These are phyloP conservation scores for Choanephora cucurbitarum DNA, from an alignment of 371 early-diverging fungal genomes.

Conservation along the genomic window DNA sequence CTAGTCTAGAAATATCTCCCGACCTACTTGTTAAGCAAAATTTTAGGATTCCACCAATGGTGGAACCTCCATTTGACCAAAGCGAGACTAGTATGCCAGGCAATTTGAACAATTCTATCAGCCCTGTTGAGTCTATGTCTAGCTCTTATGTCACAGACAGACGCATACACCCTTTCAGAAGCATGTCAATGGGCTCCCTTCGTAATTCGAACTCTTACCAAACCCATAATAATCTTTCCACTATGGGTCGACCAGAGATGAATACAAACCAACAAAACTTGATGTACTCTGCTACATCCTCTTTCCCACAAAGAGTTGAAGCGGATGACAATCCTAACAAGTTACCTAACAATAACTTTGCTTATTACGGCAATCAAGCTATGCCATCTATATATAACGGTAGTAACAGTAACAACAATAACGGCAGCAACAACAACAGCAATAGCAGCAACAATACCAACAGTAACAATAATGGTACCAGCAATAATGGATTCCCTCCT, in stretches of 20 bases:
- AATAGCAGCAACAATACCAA: neutral
- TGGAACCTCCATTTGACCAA: conserved; percentile 47
- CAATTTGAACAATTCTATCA: conserved; percentile 2
- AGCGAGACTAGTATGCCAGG: conserved; percentile 19
- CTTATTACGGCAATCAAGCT: conserved; percentile 20
- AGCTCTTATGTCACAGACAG: conserved; percentile 25
- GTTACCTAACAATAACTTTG: conserved; percentile 13
- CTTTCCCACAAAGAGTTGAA: conserved; percentile 26
- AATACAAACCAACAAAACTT: conserved; percentile 30
- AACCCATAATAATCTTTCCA: conserved; percentile 8
- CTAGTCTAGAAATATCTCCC: conserved; percentile 59
- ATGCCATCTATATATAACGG: conserved; percentile 11
- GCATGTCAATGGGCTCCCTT: conserved; percentile 49
- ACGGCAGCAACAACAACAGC: neutral
- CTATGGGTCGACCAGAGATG: conserved; percentile 44
- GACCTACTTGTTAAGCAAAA: conserved; percentile 63
- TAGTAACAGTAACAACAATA: neutral
- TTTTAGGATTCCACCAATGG: conserved; percentile 61
- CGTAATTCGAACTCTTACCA: conserved; percentile 17
- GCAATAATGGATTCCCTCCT: conserved; percentile 29
- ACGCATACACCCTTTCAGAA: conserved; percentile 35
- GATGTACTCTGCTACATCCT: conserved; percentile 26
- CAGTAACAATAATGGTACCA: neutral
- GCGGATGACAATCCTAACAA: conserved; percentile 21
- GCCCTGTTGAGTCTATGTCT: conserved; percentile 24